Conservation (phyloP, 2,329 filamentous ascomycete genomes). For the Mollisiaceae sp. region DNA sequence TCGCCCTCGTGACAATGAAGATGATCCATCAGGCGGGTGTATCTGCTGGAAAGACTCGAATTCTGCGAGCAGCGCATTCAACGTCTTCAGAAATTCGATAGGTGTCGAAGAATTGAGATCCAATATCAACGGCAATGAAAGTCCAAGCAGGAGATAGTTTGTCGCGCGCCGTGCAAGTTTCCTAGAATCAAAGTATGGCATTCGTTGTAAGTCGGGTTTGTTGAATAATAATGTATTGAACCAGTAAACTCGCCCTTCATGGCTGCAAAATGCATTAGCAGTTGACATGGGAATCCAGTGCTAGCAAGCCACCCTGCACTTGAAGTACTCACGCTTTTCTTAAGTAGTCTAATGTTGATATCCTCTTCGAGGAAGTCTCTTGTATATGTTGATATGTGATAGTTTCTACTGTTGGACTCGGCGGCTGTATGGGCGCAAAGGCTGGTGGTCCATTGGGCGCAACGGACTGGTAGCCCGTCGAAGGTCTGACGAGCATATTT, state of each 20-base stretch:
- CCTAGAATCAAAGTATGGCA: slow-evolving; percentile 84
- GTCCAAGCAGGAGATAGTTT: slow-evolving; percentile 89
- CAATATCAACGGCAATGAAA: slow-evolving; percentile 87
- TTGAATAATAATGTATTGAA: slow-evolving; percentile 97
- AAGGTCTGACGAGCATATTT: slow-evolving; percentile 41
- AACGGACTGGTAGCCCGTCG: slow-evolving; percentile 35
- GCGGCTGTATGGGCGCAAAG: slow-evolving; percentile 32
- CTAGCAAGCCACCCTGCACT: neutral
- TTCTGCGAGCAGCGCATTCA: slow-evolving; percentile 85
- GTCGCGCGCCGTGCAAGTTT: slow-evolving; percentile 89
- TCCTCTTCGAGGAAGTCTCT: slow-evolving; percentile 87
- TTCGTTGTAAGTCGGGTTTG: slow-evolving; percentile 75
- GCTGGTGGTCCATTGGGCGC: slow-evolving; percentile 29
- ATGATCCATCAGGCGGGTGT: slow-evolving; percentile 77
- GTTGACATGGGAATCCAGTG: neutral
- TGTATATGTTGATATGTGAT: slow-evolving; percentile 68
- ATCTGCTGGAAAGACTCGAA: slow-evolving; percentile 93
- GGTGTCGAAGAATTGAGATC: slow-evolving; percentile 83
- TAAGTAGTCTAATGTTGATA: slow-evolving; percentile 91
- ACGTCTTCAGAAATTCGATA: slow-evolving; percentile 82
- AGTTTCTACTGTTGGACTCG: slow-evolving; percentile 43
- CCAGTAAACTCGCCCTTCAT: slow-evolving; percentile 95
- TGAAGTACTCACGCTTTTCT: slow-evolving; percentile 78
- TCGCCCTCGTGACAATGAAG: slow-evolving; percentile 74
- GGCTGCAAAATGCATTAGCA: slow-evolving; percentile 55